Evolutionary conservation across 352 stramenopile species (phyloP).

Genomic region (Globisporangium middletonii): DNA sequence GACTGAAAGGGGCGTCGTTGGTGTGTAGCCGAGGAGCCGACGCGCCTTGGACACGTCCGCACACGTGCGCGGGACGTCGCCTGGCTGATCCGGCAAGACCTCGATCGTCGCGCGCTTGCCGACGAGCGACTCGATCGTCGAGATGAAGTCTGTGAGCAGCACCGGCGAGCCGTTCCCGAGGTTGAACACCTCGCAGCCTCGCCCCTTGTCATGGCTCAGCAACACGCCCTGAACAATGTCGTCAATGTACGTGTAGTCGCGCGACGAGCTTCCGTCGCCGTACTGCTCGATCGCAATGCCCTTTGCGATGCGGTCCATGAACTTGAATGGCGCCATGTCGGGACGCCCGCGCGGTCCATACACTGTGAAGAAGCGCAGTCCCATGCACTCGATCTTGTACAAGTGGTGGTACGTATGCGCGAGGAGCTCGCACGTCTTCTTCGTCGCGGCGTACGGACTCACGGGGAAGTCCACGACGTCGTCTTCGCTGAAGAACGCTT

Average conservation of each 20-base stretch:
- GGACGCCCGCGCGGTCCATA: conserved; percentile 94
- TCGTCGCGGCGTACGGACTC: conserved; percentile 95
- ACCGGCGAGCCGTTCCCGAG: conserved; percentile 92
- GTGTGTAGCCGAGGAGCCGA: conserved; percentile 91
- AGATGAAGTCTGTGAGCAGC: conserved; percentile 93
- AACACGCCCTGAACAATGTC: conserved; percentile 97
- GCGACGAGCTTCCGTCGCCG: conserved; percentile 91
- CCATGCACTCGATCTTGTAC: conserved; percentile 93
- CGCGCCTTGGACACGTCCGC: conserved; percentile 94
- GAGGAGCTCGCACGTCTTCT: conserved; percentile 96
- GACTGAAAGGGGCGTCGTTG: conserved; percentile 89
- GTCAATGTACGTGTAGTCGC: conserved; percentile 98
- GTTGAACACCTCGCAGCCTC: conserved; percentile 96
- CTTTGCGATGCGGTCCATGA: conserved; percentile 93
- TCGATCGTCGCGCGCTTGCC: conserved; percentile 94
- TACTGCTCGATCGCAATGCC: conserved; percentile 95
- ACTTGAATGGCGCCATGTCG: conserved; percentile 99
- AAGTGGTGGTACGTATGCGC: conserved; percentile 97
- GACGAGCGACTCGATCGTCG: conserved; percentile 91
- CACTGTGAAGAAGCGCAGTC: conserved; percentile 98
- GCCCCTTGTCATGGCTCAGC: conserved; percentile 55
- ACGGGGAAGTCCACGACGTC: conserved; percentile 93
- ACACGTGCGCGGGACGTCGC: conserved; percentile 95
- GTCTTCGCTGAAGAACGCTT: conserved; percentile 87
- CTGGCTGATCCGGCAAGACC: conserved; percentile 92